Conservation (phyloP, 2,329 filamentous ascomycete genomes). For the Cercospora beticola region DNA sequence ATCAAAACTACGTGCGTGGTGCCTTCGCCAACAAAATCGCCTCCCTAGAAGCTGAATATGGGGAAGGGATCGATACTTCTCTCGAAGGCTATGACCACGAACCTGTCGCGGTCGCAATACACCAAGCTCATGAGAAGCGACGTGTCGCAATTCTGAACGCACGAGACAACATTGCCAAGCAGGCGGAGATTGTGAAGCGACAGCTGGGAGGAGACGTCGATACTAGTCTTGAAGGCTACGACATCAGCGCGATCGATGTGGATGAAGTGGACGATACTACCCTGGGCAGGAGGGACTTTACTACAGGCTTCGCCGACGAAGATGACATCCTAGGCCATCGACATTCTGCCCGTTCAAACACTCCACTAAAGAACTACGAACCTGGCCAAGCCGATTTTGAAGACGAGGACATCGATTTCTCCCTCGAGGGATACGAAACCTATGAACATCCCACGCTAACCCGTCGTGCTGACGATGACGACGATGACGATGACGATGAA, state of each 20-base stretch:
- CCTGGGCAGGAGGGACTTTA: neutral
- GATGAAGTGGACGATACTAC: neutral
- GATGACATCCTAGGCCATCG: neutral
- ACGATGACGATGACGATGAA: neutral
- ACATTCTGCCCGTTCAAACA: neutral
- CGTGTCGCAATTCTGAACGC: neutral
- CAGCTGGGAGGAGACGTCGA: conserved; percentile 12
- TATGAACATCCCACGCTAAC: neutral
- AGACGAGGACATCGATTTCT: conserved; percentile 4
- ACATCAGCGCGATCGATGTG: conserved; percentile 1
- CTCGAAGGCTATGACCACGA: conserved; percentile 17
- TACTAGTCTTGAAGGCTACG: conserved; percentile 14
- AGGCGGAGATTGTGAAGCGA: conserved; percentile 3
- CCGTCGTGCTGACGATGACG: neutral
- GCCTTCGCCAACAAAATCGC: conserved; percentile 10
- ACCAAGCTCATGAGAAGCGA: neutral
- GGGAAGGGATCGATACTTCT: conserved; percentile 8
- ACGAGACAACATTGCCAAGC: neutral
- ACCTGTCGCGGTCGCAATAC: neutral
- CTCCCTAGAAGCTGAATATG: conserved; percentile 6
- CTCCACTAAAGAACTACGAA: conserved; percentile 7
- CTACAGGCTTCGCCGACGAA: neutral
- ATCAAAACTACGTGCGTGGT: conserved; percentile 3
- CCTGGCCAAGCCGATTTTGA: conserved; percentile 5
- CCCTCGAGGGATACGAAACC: conserved; percentile 12